Evolutionary conservation across 768 basidiomycete species (phyloP).

Genomic region (Gloeostereum incarnatum): DNA sequence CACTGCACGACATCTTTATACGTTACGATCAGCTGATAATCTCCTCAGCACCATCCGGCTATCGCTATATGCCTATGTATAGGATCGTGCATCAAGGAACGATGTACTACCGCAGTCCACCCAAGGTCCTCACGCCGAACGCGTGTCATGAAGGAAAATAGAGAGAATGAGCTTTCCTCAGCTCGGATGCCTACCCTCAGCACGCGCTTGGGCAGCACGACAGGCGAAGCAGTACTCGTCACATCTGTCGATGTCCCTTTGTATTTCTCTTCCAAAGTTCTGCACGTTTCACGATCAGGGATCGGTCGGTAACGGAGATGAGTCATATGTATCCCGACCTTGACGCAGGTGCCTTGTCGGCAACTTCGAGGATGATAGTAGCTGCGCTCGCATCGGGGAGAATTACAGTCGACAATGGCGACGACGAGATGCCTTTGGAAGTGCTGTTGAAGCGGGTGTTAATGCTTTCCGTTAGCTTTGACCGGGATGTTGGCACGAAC

Average conservation of each 20-base stretch:
- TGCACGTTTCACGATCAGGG: constrained; percentile 15
- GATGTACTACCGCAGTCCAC: no score
- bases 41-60: no score
- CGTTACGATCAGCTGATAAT: no score
- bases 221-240: constrained; percentile 68
- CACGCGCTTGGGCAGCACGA: constrained; percentile 38
- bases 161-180: no score
- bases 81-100: no score
- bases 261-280: constrained; percentile 63
- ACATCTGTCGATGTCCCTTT: constrained; percentile 60
- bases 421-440: constrained; percentile 70
- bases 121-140: no score
- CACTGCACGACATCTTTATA: no score
- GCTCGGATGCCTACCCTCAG: no score
- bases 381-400: constrained; percentile 52
- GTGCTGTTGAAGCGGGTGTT: constrained; percentile 35
- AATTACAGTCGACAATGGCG: constrained; percentile 71
- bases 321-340: constrained; percentile 25
- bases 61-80: no score
- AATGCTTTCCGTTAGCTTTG: not conserved
- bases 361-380: constrained; percentile 50
- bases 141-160: no score
- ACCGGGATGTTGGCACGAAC: constrained; percentile 26
- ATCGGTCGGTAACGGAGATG: not conserved
- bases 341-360: constrained; percentile 40